Base-by-base conservation (phyloP, 208 protist genomes). In the Porcisia hertigi region DNA sequence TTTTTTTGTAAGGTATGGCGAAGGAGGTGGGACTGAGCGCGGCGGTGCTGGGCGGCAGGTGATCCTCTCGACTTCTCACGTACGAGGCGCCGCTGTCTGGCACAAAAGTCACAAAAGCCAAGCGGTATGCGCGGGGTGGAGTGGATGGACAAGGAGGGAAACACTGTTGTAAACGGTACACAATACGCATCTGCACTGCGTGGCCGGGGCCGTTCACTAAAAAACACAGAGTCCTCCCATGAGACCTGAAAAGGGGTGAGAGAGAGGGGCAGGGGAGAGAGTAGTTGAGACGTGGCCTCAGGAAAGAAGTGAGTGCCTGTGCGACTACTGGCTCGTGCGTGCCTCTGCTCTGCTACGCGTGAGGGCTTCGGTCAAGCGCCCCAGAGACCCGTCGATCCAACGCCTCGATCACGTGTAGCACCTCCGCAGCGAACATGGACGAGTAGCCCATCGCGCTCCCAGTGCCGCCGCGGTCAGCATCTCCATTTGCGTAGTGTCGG, bases 361-460 rank as follows among this genome's bases (percentile, higher is more conserved):
- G 63, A 58, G 34, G 36, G 14, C 52, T n/a, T 60, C 89, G 85
- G 59, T 88, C 79, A 59, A 97, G 79, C 1, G 92, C 92, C 20
- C 86, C 88, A 18, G 86, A 73, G 30, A 97, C 91, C 49, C 86
- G 86, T 23, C 86, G 86, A 72, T 97, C 91, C 65, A 97, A 85
- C 49, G 86, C 90, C 34, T 90, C 84, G 70, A 97, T 97, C 66
- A 92, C 88, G 34, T 86, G 84, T n/a, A 97, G 79, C 58, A 97
- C 86, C 80, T 97, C 89, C 14, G 76, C 72, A 20, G 91, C 86
- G 74, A 97, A 97, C 20, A 78, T 45, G 16, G 71, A 65, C 2
- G 77, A 72, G 30, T 76, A 70, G n/a, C 66, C 63, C 12, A 71
- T 55, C 59, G 43, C 20, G 62, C 41, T 20, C 11, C 47, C 23